Conservation (phyloP, 768 basidiomycete genomes). For the Paxillus rubicundulus region DNA sequence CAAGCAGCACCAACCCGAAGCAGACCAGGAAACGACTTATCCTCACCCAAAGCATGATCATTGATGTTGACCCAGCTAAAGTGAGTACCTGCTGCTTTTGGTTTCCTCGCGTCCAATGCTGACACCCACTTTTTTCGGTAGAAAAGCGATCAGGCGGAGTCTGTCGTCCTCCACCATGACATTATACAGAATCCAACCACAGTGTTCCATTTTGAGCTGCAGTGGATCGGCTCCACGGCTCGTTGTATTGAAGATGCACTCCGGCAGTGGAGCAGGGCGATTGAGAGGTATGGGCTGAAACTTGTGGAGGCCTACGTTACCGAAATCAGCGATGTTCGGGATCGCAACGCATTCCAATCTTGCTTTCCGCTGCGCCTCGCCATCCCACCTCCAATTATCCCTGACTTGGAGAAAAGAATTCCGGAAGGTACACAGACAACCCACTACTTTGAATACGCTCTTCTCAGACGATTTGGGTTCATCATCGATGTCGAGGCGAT, state of each 20-base stretch:
- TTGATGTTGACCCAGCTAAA: conserved; percentile 81
- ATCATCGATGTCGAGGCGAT: conserved; percentile 82
- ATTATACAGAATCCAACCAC: conserved; percentile 93
- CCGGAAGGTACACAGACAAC: conserved; percentile 62
- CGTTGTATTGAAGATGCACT: conserved; percentile 87
- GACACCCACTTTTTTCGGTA: conserved; percentile 29
- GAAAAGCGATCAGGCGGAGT: conserved; percentile 86
- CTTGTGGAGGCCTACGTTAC: conserved; percentile 93
- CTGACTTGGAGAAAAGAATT: conserved; percentile 64
- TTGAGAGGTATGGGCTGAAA: conserved; percentile 86
- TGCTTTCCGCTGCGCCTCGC: conserved; percentile 82
- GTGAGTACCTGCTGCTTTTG: conserved; percentile 34
- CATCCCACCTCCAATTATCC: conserved; percentile 67
- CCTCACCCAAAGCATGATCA: conserved; percentile 86
- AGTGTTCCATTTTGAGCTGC: conserved; percentile 94
- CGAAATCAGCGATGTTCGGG: conserved; percentile 83
- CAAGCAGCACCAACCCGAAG: conserved; percentile 39
- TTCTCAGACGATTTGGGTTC: conserved; percentile 76
- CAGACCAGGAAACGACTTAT: conserved; percentile 60
- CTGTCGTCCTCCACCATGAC: conserved; percentile 88
- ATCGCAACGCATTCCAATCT: conserved; percentile 87
- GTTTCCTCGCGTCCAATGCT: conserved; percentile 3
- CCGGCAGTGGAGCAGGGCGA: conserved; percentile 73
- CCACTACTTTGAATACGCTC: conserved; percentile 79
- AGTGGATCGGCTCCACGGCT: conserved; percentile 95